A percentile compares a stretch with the other conserved stretches of the same genome.
Conservation (phyloP, 2,329 filamentous ascomycete species). For the Exophiala sp. region DNA sequence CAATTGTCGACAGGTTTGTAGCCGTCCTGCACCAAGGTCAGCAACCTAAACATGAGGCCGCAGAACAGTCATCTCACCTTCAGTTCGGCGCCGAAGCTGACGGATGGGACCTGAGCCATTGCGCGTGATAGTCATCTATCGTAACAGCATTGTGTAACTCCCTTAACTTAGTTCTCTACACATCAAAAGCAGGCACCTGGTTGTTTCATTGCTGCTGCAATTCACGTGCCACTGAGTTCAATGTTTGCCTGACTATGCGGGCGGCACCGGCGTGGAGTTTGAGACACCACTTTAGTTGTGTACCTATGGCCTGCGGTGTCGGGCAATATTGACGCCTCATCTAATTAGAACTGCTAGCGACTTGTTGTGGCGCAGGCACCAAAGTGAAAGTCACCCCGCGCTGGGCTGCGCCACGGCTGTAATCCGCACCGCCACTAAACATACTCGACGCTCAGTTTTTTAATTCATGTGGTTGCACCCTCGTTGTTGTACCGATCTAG, state of each 20-base stretch:
- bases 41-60: conserved; percentile 8
- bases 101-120: conserved; percentile 28
- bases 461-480: too few relatives aligned
- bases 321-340: neutral
- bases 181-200: neutral
- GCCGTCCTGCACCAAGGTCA: conserved; percentile 61
- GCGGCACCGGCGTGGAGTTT: neutral
- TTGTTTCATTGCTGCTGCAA: neutral
- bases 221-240: neutral
- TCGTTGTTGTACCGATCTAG: too few relatives aligned
- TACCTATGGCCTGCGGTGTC: too few relatives aligned
- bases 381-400: neutral
- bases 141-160: conserved; percentile 8
- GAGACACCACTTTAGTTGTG: too few relatives aligned
- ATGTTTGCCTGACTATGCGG: neutral
- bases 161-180: neutral
- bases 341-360: too few relatives aligned
- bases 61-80: conserved; percentile 64
- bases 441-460: neutral
- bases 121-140: conserved; percentile 5
- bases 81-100: conserved; percentile 75
- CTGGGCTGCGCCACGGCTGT: neutral
- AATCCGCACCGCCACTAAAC: neutral
- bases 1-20: conserved; percentile 93
- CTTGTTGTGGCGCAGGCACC: conserved; percentile 13